Conservation (phyloP, 257 asterid species). For the Cynanchum wilfordii region DNA sequence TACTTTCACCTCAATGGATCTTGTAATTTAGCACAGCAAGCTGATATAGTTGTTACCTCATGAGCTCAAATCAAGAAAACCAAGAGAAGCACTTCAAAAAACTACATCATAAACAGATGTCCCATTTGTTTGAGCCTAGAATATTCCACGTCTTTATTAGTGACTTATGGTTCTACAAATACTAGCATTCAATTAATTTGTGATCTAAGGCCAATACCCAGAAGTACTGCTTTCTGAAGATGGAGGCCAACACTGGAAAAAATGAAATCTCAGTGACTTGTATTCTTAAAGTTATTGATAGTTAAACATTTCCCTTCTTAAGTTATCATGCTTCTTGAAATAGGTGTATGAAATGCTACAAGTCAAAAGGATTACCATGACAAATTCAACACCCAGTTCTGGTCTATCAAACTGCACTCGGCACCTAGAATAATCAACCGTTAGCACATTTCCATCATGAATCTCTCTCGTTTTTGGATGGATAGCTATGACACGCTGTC, state of each 20-base stretch:
- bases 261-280: neutral
- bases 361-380: constrained; percentile 48
- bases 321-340: neutral
- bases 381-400: constrained; percentile 92
- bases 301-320: neutral
- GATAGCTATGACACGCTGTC: constrained; percentile 89
- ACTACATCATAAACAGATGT: neutral
- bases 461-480: constrained; percentile 93
- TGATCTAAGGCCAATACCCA: neutral
- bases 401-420: constrained; percentile 90
- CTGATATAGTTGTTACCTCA: neutral
- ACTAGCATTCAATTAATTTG: neutral
- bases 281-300: no score
- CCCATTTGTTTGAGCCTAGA: neutral
- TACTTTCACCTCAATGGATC: neutral
- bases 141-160: neutral
- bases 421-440: constrained; percentile 82
- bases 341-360: neutral
- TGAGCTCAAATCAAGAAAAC: neutral
- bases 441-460: constrained; percentile 83
- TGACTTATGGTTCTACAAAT: neutral
- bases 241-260: neutral
- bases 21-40: neutral
- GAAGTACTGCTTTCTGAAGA: neutral
- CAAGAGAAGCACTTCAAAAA: neutral